A percentile compares a stretch with the other conserved stretches of the same genome.
phyloP scores from a whole-genome alignment of 495 filamentous ascomycete species.

The Aspergillus baeticus region DNA sequence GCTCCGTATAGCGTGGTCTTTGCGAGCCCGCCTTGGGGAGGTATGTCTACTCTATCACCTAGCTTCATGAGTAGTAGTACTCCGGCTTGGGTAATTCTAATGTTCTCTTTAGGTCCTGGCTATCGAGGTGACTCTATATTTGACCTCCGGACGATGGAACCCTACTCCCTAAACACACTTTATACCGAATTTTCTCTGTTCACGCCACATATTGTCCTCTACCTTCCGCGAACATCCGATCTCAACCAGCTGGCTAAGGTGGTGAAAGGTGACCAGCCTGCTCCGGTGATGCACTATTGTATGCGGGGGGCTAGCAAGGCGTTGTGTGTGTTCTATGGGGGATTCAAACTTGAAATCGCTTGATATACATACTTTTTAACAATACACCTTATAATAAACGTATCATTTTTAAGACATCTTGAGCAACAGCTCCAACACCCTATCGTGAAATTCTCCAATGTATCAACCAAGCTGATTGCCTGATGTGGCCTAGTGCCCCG shows the following conservation, averaged over 20 bases:
- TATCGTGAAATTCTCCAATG: background rate
- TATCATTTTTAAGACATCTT: no score
- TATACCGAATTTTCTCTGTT: slow-evolving; percentile 56
- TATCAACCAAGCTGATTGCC: slow-evolving; percentile 20
- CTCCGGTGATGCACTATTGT: slow-evolving; percentile 86
- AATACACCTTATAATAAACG: no score
- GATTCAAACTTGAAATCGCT: slow-evolving; percentile 33
- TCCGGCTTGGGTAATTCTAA: slow-evolving; percentile 5
- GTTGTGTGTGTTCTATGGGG: slow-evolving; percentile 55
- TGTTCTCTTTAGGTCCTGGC: slow-evolving; percentile 56
- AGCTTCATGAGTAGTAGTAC: background rate
- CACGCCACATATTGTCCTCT: slow-evolving; percentile 63
- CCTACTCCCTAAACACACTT: slow-evolving; percentile 68
- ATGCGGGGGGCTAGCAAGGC: slow-evolving; percentile 85
- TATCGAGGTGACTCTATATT: slow-evolving; percentile 80
- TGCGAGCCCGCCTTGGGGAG: slow-evolving; percentile 94
- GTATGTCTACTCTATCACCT: slow-evolving; percentile 35
- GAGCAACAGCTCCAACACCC: no score
- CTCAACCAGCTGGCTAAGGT: slow-evolving; percentile 74
- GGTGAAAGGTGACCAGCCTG: slow-evolving; percentile 50
- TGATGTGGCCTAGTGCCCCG: slow-evolving; percentile 19
- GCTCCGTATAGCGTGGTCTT: slow-evolving; percentile 67
- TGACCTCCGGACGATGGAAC: slow-evolving; percentile 81
- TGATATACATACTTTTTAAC: slow-evolving; percentile 5
- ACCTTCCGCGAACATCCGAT: slow-evolving; percentile 86